Conservation (phyloP, 306 rosid species). For the Glycine tomentella region DNA sequence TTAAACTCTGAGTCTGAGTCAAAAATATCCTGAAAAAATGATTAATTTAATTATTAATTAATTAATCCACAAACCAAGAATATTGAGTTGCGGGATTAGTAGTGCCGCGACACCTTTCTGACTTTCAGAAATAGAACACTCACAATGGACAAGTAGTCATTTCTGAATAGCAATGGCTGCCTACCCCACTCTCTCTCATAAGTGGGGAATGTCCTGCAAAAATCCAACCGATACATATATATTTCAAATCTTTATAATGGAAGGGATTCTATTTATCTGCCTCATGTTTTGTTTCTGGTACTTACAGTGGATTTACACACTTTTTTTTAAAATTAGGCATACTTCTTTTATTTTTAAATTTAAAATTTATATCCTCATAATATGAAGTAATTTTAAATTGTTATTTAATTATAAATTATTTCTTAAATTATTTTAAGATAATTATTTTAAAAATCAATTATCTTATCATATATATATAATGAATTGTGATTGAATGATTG, state of each 20-base stretch:
- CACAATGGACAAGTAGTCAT: conserved; percentile 43
- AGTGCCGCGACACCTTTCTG: not conserved
- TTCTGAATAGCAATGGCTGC: conserved; percentile 21
- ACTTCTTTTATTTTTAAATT: too few relatives aligned
- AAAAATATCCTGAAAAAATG: not conserved
- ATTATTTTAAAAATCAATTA: too few relatives aligned
- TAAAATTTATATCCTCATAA: too few relatives aligned
- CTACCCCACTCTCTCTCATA: conserved; percentile 36
- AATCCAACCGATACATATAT: conserved; percentile 29
- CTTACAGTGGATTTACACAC: not conserved
- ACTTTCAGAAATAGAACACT: not conserved
- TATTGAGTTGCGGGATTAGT: conserved; percentile 16
- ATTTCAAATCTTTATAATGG: not conserved
- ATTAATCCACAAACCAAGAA: not conserved
- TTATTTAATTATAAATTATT: too few relatives aligned
- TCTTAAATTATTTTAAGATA: too few relatives aligned
- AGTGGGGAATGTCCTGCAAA: conserved; percentile 46
- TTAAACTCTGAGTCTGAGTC: not conserved
- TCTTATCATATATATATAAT: too few relatives aligned
- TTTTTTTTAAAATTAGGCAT: too few relatives aligned
- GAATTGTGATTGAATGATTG: too few relatives aligned
- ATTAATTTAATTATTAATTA: not conserved
- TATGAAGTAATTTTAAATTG: too few relatives aligned
- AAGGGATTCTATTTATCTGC: conserved; percentile 15
- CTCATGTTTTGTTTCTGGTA: not conserved